These are phyloP conservation scores for Rutstroemia sp. DNA, from an alignment of 2,329 filamentous ascomycete genomes.

Conservation along the genomic window DNA sequence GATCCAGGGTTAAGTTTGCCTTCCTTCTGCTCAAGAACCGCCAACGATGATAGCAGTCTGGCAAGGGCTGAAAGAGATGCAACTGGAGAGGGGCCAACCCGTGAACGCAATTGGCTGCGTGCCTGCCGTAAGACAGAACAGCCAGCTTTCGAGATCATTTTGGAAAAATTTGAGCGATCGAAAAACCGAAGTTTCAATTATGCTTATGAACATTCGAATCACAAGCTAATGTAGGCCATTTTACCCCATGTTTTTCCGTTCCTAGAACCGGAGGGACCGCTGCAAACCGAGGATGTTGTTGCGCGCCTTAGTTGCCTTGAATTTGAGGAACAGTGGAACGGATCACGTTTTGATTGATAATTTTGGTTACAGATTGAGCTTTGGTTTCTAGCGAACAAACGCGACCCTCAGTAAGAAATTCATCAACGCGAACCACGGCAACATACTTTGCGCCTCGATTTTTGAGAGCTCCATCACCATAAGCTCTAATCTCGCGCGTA, in stretches of 20 bases:
- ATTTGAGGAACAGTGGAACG: neutral
- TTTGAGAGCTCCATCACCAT: conserved; percentile 1
- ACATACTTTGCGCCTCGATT: conserved; percentile 7
- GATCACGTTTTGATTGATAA: neutral
- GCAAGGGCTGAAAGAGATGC: conserved; percentile 45
- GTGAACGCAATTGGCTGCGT: conserved; percentile 35
- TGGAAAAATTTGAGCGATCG: conserved; percentile 11
- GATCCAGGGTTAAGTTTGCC: conserved; percentile 80
- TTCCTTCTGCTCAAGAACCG: conserved; percentile 85
- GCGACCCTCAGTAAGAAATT: conserved; percentile 6
- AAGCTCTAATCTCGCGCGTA: neutral
- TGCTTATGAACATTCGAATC: conserved; percentile 3
- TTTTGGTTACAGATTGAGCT: conserved; percentile 10
- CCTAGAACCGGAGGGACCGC: conserved; percentile 3
- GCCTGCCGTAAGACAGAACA: conserved; percentile 25
- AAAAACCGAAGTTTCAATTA: conserved; percentile 5
- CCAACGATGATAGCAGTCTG: conserved; percentile 77
- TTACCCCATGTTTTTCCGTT: conserved; percentile 4
- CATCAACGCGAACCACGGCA: conserved; percentile 9
- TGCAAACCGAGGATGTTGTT: conserved; percentile 3
- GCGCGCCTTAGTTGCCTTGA: neutral
- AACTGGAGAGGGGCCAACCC: conserved; percentile 32
- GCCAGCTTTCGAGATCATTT: conserved; percentile 28
- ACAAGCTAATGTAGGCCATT: neutral
- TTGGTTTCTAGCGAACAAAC: neutral